Conservation (phyloP, 2,329 filamentous ascomycete species). For the Ceratocystis cubensis region DNA sequence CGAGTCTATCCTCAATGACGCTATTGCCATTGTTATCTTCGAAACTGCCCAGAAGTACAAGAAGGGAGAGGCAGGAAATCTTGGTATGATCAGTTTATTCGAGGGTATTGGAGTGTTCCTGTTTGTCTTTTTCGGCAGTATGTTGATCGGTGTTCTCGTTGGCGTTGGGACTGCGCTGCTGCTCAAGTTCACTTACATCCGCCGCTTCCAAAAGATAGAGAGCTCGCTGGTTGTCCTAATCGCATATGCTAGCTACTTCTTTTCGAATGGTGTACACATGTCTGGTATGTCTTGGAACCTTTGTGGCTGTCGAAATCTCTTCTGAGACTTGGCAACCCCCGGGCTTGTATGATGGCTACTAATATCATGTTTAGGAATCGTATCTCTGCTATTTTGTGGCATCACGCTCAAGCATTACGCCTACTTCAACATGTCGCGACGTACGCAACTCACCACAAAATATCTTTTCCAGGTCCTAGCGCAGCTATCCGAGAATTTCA, state of each 20-base stretch:
- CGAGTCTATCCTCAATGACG: constrained; percentile 95
- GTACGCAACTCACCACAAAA: constrained; percentile 94
- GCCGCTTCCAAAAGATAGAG: constrained; percentile 89
- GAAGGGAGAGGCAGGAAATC: constrained; percentile 55
- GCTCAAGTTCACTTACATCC: constrained; percentile 88
- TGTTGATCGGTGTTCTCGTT: constrained; percentile 77
- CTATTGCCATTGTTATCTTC: constrained; percentile 95
- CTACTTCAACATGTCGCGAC: constrained; percentile 98
- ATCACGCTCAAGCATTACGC: constrained; percentile 98
- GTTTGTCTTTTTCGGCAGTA: constrained; percentile 86
- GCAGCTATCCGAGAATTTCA: constrained; percentile 96
- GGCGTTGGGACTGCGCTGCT: constrained; percentile 77
- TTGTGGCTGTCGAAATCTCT: background rate
- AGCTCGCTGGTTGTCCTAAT: constrained; percentile 89
- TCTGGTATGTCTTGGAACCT: constrained; percentile 53
- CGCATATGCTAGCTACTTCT: constrained; percentile 94
- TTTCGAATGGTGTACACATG: constrained; percentile 89
- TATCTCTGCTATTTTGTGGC: constrained; percentile 91
- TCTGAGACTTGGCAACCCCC: background rate
- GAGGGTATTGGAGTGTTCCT: constrained; percentile 91
- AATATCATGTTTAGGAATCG: constrained; percentile 53
- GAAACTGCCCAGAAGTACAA: constrained; percentile 93
- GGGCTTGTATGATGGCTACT: background rate
- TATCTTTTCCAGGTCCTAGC: constrained; percentile 92
- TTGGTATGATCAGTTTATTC: constrained; percentile 72